Evolutionary conservation across 202 grass and related monocot species (phyloP), one percentile per base, ranked within the genome.

Genomic region (Schoenoplectus tabernaemontani): DNA sequence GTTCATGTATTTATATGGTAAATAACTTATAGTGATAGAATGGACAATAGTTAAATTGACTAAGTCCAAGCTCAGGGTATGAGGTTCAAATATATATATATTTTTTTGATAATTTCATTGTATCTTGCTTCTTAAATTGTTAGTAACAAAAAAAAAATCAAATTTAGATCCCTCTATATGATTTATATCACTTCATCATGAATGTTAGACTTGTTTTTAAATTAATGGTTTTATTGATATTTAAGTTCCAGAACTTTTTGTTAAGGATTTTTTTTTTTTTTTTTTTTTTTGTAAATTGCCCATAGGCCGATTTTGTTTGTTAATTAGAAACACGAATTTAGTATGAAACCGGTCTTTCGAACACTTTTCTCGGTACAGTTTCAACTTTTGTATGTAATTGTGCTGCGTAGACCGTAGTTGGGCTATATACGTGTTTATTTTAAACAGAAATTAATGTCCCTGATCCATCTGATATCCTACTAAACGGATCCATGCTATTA

Each of bases 1-100:
- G 36, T 79, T 24, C 37, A 13, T 50, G 47, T 66, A 66, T 41
- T 69, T 66, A 69, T 62, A 12, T 42, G 57, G 76, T 79, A 79
- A 43, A 79, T 80, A 64, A 80, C 44, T 46, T 80, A 80, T 19
- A 64, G 59, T 65, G 19, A 80, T 64, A 80, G 59, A 80, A 62
- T 64, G 59, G 22, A 46, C 3, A 54, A 75, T 75, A 54, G 46
- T 75, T 51, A 53, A 36, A 36, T 53, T 74, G 11, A 74, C 70
- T 33, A 34, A 28, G 70, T 33, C 12, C 24, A 17, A 73, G 23
- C 68, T 50, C 24, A 72, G 43, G 50, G 10, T 32, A 51, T 33
- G 44, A 51, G 42, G 44, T 51, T 17, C 19, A 47, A 47, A 15
- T 28, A 10, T 26, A n/a, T n/a, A n/a, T 71, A 26, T 44, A 10